Evolutionary conservation across 1,284 basidiomycete species (phyloP).

Genomic region (Boletus smithii): DNA sequence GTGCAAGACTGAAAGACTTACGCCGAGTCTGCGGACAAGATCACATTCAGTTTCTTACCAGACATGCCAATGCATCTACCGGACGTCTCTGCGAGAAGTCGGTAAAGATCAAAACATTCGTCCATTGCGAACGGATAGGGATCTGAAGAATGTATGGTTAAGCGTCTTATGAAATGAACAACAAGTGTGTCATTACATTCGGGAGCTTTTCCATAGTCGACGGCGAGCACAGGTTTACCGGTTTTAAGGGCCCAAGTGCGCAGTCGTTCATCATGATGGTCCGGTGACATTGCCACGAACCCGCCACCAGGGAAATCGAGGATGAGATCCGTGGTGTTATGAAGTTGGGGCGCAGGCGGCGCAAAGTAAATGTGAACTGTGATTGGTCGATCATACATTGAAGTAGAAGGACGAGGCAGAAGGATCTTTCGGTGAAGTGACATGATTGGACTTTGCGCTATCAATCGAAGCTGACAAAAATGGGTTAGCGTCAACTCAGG

Average conservation of each 20-base stretch:
- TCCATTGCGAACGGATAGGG: conserved; percentile 95
- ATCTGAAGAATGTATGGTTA: conserved; percentile 46
- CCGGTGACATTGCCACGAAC: conserved; percentile 92
- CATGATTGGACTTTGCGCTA: conserved; percentile 59
- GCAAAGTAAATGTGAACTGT: conserved; percentile 84
- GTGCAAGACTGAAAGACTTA: conserved; percentile 43
- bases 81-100: conserved; percentile 74
- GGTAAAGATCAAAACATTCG: conserved; percentile 90
- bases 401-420: conserved; percentile 78
- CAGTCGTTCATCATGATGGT: conserved; percentile 94
- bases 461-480: conserved; percentile 59
- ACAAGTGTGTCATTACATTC: conserved; percentile 61
- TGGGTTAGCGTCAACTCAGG: conserved; percentile 10
- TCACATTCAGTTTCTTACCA: conserved; percentile 68
- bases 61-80: conserved; percentile 85
- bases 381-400: conserved; percentile 77
- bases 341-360: conserved; percentile 65
- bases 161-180: conserved; percentile 1
- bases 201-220: conserved; percentile 96
- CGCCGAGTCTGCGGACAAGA: conserved; percentile 91
- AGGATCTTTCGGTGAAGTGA: conserved; percentile 72
- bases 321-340: conserved; percentile 73
- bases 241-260: conserved; percentile 81
- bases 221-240: conserved; percentile 76
- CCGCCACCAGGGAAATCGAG: conserved; percentile 95